phyloP scores from a whole-genome alignment of 495 filamentous ascomycete species.

The Hypoxylon cercidicola region DNA sequence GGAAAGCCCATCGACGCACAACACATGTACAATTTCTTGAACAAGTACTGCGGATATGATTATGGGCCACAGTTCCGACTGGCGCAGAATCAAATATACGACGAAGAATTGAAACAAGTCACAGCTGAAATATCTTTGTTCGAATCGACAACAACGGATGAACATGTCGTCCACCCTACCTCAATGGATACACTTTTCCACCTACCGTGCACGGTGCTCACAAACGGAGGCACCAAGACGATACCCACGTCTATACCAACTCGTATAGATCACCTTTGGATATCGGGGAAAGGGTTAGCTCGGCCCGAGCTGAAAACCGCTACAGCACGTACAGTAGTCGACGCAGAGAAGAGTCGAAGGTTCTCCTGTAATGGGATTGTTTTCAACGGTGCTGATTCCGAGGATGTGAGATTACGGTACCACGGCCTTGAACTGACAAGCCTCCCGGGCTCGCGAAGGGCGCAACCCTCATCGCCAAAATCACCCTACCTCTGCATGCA shows the following conservation, averaged over 20 bases:
- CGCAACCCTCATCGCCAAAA: neutral
- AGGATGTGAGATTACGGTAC: constrained; percentile 18
- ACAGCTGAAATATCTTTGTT: constrained; percentile 4
- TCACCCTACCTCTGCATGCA: constrained; percentile 17
- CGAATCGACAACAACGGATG: constrained; percentile 9
- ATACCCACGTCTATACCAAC: constrained; percentile 26
- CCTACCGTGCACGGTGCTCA: constrained; percentile 16
- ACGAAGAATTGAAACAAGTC: constrained; percentile 6
- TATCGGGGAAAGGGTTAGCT: constrained; percentile 14
- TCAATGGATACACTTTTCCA: constrained; percentile 38
- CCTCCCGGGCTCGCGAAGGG: neutral
- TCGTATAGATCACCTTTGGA: constrained; percentile 17
- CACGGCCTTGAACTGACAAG: constrained; percentile 24
- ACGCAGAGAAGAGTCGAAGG: neutral
- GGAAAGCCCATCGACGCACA: neutral
- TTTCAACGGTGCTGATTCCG: neutral
- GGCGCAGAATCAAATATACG: constrained; percentile 45
- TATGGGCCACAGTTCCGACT: constrained; percentile 9
- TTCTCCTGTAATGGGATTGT: constrained; percentile 13
- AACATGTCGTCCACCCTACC: constrained; percentile 53
- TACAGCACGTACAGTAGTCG: neutral
- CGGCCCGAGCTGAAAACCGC: neutral
- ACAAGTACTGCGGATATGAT: constrained; percentile 20
- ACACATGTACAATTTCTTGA: constrained; percentile 24
- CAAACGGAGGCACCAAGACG: constrained; percentile 13